Conservation (phyloP, 345 rosid genomes). For the Heritiera fomes region DNA sequence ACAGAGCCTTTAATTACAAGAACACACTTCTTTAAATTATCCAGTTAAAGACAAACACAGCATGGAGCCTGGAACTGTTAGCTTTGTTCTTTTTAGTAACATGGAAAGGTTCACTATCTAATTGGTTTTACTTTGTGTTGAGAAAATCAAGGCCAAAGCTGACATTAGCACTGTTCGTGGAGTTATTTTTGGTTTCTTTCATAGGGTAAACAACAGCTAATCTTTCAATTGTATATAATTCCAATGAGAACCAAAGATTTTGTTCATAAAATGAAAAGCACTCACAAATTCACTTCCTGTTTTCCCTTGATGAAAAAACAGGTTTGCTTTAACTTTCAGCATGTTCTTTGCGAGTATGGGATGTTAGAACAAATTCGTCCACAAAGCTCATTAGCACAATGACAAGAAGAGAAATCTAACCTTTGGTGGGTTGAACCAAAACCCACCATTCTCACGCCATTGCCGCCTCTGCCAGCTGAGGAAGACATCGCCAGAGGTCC, state of each 20-base stretch:
- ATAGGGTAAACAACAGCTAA: conserved; percentile 41
- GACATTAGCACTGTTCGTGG: conserved; percentile 49
- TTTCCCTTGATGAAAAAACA: conserved; percentile 21
- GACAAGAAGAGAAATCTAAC: too few relatives aligned
- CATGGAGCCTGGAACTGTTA: background rate
- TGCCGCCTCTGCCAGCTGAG: too few relatives aligned
- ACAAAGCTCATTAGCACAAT: too few relatives aligned
- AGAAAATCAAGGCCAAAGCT: conserved; percentile 63
- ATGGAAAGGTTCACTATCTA: background rate
- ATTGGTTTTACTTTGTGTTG: conserved; percentile 20
- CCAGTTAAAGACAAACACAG: too few relatives aligned
- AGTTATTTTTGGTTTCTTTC: conserved; percentile 60
- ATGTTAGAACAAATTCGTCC: too few relatives aligned
- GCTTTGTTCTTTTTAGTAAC: background rate
- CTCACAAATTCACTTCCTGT: conserved; percentile 1
- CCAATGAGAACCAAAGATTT: background rate
- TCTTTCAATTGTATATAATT: background rate
- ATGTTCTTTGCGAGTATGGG: conserved; percentile 54
- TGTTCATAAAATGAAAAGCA: background rate
- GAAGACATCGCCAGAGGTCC: too few relatives aligned
- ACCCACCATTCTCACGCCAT: too few relatives aligned
- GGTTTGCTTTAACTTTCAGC: conserved; percentile 49
- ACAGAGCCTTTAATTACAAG: background rate
- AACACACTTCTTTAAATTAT: background rate
- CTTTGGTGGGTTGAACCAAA: too few relatives aligned